phyloP scores from a whole-genome alignment of 129 eudicot species.

The Oenanthe sinensis region DNA sequence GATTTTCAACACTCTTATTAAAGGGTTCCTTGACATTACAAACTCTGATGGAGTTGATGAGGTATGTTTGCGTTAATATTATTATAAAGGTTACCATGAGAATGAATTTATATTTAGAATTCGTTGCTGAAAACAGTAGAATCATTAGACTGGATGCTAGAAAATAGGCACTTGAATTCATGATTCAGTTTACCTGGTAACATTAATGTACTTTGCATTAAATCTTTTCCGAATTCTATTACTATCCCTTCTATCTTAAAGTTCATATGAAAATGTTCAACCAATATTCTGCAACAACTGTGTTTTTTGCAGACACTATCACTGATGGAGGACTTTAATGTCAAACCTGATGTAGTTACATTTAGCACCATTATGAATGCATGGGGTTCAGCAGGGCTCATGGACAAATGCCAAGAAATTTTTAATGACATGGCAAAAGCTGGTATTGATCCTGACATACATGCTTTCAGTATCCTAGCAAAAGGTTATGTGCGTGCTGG shows the following conservation, averaged over 20 bases:
- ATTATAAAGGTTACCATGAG: background rate
- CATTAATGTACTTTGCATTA: background rate
- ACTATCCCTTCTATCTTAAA: background rate
- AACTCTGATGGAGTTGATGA: slow-evolving; percentile 83
- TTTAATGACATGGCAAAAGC: slow-evolving; percentile 72
- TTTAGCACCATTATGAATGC: slow-evolving; percentile 95
- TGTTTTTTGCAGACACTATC: slow-evolving; percentile 41
- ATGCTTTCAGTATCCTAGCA: slow-evolving; percentile 80
- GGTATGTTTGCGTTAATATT: slow-evolving; percentile 34
- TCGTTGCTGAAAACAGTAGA: background rate
- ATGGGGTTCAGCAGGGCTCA: slow-evolving; percentile 85
- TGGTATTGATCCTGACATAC: slow-evolving; percentile 67
- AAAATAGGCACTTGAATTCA: too few species aligned
- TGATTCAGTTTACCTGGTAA: too few species aligned
- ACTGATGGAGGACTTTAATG: slow-evolving; percentile 77
- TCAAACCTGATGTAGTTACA: slow-evolving; percentile 90
- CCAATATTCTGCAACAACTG: background rate
- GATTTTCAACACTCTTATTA: slow-evolving; percentile 70
- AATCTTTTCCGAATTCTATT: background rate
- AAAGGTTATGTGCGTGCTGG: slow-evolving; percentile 88
- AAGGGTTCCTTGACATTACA: slow-evolving; percentile 52
- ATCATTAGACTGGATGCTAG: background rate
- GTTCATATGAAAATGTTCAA: background rate
- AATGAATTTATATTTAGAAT: too few species aligned
- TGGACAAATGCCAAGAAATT: slow-evolving; percentile 75